Evolutionary conservation across 768 basidiomycete species (phyloP).

Genomic region (Tylopilus subfusipes): DNA sequence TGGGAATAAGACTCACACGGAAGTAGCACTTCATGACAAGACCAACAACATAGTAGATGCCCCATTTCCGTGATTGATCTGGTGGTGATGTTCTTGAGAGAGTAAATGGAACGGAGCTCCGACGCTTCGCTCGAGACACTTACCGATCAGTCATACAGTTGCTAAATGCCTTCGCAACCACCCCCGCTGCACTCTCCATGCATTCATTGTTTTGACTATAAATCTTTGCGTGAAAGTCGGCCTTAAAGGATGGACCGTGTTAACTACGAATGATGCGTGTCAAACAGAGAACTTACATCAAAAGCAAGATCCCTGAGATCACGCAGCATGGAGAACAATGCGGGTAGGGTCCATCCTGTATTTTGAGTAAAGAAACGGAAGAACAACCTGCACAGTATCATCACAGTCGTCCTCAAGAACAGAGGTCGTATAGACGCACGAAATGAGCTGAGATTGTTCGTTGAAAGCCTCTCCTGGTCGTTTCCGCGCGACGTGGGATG

Average conservation of each 20-base stretch:
- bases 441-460: conserved; percentile 71
- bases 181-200: conserved; percentile 85
- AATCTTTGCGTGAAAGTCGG: conserved; percentile 57
- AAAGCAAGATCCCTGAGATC: conserved; percentile 84
- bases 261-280: background rate
- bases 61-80: conserved; percentile 80
- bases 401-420: background rate
- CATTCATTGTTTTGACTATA: conserved; percentile 56
- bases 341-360: conserved; percentile 83
- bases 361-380: conserved; percentile 76
- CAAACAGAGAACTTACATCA: conserved; percentile 50
- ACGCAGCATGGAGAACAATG: conserved; percentile 73
- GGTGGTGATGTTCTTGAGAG: conserved; percentile 57
- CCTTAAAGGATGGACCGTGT: conserved; percentile 35
- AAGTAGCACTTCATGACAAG: conserved; percentile 94
- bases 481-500: conserved; percentile 65
- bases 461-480: conserved; percentile 73
- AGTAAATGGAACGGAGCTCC: background rate
- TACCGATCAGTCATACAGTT: conserved; percentile 84
- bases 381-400: conserved; percentile 50
- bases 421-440: conserved; percentile 47
- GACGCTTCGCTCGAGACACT: conserved; percentile 7
- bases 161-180: conserved; percentile 86
- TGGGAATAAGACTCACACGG: conserved; percentile 67
- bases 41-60: conserved; percentile 88